Evolutionary conservation across 2,329 filamentous ascomycete genomes (phyloP).

Genomic region (Ceratocystis huliohia): DNA sequence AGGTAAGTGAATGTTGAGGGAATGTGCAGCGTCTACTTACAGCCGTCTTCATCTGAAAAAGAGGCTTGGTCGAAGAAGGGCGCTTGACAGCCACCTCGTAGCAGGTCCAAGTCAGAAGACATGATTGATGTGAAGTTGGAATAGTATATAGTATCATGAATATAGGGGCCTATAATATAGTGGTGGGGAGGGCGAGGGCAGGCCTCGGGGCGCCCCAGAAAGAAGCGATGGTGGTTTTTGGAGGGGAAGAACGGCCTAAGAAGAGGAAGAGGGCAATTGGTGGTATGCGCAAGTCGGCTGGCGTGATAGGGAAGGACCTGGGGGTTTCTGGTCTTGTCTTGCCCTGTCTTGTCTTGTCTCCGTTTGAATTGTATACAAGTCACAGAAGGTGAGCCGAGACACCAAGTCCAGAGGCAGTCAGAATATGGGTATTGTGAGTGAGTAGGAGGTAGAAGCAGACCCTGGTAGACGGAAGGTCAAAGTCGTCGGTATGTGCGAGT

Average conservation of each 20-base stretch:
- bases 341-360: background rate
- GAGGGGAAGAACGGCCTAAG: too few relatives aligned
- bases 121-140: background rate
- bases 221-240: background rate
- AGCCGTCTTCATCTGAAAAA: constrained; percentile 19
- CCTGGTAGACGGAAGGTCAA: too few relatives aligned
- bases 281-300: background rate
- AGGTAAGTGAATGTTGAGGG: background rate
- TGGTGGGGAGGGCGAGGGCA: background rate
- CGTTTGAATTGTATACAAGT: background rate
- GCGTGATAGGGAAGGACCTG: background rate
- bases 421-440: too few relatives aligned
- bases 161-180: background rate
- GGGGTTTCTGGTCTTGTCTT: background rate
- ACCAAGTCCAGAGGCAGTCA: background rate
- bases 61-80: constrained; percentile 21
- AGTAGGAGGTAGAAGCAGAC: too few relatives aligned
- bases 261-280: background rate
- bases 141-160: background rate
- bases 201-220: background rate
- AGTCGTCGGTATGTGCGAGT: too few relatives aligned
- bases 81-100: constrained; percentile 19
- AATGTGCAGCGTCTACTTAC: constrained; percentile 18
- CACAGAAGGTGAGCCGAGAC: background rate
- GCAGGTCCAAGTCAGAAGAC: constrained; percentile 14